Conservation (phyloP, 176 grass and related monocot genomes). For the maize (Zea mays) region DNA sequence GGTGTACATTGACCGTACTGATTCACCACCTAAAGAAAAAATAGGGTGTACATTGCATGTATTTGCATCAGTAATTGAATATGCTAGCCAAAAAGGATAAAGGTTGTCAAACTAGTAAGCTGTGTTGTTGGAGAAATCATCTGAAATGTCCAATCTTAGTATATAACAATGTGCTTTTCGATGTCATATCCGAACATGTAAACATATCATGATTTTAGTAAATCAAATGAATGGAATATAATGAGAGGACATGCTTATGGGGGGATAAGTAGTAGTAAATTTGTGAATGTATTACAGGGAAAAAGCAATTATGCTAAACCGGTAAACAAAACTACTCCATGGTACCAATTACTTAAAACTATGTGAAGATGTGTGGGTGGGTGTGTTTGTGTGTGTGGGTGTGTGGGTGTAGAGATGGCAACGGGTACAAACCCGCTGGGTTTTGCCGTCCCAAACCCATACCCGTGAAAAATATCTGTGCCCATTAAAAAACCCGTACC, state of each 20-base stretch:
- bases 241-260: neutral
- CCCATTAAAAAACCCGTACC: too few species aligned
- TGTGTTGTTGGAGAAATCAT: neutral
- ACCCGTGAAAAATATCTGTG: too few species aligned
- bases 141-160: constrained; percentile 22
- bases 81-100: neutral
- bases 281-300: neutral
- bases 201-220: neutral
- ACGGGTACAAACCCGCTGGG: too few species aligned
- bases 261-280: neutral
- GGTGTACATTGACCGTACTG: neutral
- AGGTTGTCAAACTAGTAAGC: constrained; percentile 18
- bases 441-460: too few species aligned
- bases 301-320: neutral
- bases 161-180: neutral
- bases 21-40: constrained; percentile 24
- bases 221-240: constrained; percentile 15
- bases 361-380: neutral
- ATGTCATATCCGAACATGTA: constrained; percentile 19
- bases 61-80: constrained; percentile 34
- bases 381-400: too few species aligned
- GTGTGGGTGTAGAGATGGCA: too few species aligned
- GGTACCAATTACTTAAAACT: neutral
- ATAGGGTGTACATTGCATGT: constrained; percentile 4
- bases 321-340: neutral